Conservation (phyloP, 129 eudicot genomes). For the Artemisia argyi region DNA sequence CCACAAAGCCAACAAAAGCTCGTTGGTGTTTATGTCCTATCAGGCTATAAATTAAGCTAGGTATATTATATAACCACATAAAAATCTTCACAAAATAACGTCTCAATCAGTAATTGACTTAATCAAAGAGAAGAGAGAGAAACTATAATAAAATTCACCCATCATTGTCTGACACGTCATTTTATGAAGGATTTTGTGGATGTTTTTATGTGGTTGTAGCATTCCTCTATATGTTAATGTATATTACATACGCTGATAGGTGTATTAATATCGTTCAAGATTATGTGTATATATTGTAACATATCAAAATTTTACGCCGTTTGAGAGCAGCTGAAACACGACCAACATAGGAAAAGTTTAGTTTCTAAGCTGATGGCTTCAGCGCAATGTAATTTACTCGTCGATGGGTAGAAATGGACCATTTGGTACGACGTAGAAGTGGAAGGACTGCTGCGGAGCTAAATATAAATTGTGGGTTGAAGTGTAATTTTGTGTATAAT, state of each 20-base stretch:
- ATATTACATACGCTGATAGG: background rate
- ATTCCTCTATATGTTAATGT: background rate
- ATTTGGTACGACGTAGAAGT: background rate
- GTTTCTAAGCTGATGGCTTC: background rate
- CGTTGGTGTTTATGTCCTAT: conserved; percentile 2
- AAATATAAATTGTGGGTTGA: background rate
- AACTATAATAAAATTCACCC: too few species aligned
- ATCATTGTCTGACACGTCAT: too few species aligned
- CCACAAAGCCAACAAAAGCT: conserved; percentile 17
- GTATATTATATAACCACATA: too few species aligned
- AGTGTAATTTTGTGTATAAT: background rate
- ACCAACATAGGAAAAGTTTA: background rate
- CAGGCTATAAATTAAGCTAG: too few species aligned
- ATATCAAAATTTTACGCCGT: too few species aligned
- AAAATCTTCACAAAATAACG: too few species aligned
- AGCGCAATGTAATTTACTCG: background rate
- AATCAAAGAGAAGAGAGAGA: too few species aligned
- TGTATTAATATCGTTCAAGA: background rate
- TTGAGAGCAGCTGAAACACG: background rate
- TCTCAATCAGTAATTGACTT: too few species aligned
- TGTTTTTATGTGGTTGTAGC: too few species aligned
- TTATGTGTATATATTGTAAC: too few species aligned
- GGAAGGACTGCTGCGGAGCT: background rate
- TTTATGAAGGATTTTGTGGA: too few species aligned
- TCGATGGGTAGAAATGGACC: too few species aligned